Evolutionary conservation across 306 rosid genomes (phyloP).

Genomic region (Pyrus bretschneideri): DNA sequence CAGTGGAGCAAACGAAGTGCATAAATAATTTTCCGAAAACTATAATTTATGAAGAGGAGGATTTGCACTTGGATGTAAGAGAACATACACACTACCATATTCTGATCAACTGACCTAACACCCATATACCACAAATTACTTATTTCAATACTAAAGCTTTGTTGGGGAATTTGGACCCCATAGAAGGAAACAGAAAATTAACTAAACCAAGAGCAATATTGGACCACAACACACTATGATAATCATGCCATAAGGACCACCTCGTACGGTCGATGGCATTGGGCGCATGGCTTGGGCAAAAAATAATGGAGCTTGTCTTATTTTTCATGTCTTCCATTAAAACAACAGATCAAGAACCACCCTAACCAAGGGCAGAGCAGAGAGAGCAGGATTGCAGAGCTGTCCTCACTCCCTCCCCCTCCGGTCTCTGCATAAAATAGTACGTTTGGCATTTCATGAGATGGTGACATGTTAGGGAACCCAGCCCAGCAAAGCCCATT

Average conservation of each 20-base stretch:
- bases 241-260: background rate
- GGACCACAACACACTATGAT: background rate
- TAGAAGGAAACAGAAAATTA: background rate
- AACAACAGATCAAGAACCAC: background rate
- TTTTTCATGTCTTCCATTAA: background rate
- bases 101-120: background rate
- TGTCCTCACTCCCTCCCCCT: background rate
- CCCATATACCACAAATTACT: background rate
- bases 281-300: background rate
- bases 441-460: conserved; percentile 29
- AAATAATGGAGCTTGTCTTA: background rate
- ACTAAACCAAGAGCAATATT: background rate
- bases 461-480: conserved; percentile 24
- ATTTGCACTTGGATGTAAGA: too few species aligned
- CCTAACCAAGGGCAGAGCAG: background rate
- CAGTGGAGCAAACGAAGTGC: background rate
- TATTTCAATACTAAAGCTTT: background rate
- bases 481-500: conserved; percentile 26
- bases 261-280: background rate
- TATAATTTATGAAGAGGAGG: too few species aligned
- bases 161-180: background rate
- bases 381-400: background rate
- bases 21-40: too few species aligned
- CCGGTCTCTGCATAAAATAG: background rate
- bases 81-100: too few species aligned